Evolutionary conservation across 1,139 yeast species (phyloP), one percentile per base, ranked within the genome.

Genomic region (Yamadazyma taylorii): DNA sequence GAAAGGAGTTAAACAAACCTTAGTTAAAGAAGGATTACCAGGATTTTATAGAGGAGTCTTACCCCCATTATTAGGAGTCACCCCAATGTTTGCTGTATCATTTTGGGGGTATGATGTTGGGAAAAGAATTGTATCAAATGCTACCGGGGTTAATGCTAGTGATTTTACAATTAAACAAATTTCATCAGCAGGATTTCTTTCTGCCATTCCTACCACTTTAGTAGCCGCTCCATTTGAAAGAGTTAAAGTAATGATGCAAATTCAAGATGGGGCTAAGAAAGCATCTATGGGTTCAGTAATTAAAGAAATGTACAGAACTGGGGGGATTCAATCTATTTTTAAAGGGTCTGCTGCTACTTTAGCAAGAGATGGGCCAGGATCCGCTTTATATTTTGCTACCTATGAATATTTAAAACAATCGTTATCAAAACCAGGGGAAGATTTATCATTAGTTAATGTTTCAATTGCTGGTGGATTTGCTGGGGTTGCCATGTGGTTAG

Each of bases 91-190:
- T 69, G 97, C 97, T 9, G 94, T 92, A 24, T 86, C 96, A 2
- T 92, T 92, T 70, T 90, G 97, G 97, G 97, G 97, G 56, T 92
- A 92, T 64, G 97, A 89, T 55, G 72, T 88, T 39, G 97, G 97
- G 45, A 89, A 89, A 65, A 78, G 79, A 46, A 43, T 90, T 9
- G 95, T 90, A 3, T 50, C 73, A 1, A 51, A 66, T 5, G 56
- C 59, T 35, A 62, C 75, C 5, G 75, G 77, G 1, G 62, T 63
- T 30, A 55, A 60, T 12, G 63, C 65, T 13, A 61, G 63, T 28
- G 62, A 69, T 15, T 75, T 88, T 51, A 60, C 83, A 21, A 80
- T 85, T 47, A 74, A 66, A 1, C 88, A 90, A 55, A 82, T 86
- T 46, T 83, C 95, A 10, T 74, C 92, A 4, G 98, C 98, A 12